Percentiles rank a stretch among this genome's conserved stretches.
phyloP scores from a whole-genome alignment of 1,139 yeast species.

The Hemisphaericaspora xylofermentans region DNA sequence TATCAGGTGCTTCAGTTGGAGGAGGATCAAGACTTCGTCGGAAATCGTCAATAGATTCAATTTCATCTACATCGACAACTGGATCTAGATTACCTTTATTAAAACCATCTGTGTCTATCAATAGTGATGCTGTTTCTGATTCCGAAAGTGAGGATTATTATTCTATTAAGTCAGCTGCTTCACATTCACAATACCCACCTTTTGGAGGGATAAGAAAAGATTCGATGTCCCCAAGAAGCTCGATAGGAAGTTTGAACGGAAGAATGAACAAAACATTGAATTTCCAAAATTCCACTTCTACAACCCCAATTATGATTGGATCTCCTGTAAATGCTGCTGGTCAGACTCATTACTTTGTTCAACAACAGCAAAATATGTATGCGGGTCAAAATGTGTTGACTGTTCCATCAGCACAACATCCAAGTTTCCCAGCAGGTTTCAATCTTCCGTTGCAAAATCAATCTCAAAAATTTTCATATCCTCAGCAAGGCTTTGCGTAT shows the following conservation, averaged over 20 bases:
- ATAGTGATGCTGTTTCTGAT: conserved; percentile 28
- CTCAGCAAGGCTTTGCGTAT: conserved; percentile 1
- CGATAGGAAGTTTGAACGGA: conserved; percentile 47
- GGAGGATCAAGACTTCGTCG: conserved; percentile 6
- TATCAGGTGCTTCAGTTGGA: conserved; percentile 13
- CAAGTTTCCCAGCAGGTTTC: neutral
- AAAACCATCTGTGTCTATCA: conserved; percentile 26
- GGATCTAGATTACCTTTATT: conserved; percentile 33
- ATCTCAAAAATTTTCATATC: conserved; percentile 6
- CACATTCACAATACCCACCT: conserved; percentile 32
- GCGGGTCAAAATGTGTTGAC: neutral
- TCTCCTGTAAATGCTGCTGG: conserved; percentile 6
- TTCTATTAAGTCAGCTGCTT: conserved; percentile 25
- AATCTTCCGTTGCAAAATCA: conserved; percentile 3
- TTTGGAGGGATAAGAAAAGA: conserved; percentile 17
- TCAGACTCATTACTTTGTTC: conserved; percentile 5
- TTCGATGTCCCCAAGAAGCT: conserved; percentile 46
- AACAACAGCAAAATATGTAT: conserved; percentile 5
- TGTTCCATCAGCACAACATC: neutral
- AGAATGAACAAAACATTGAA: conserved; percentile 32
- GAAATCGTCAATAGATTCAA: conserved; percentile 17
- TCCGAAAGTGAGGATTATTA: conserved; percentile 43
- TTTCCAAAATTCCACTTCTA: conserved; percentile 11
- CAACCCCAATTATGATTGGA: conserved; percentile 12
- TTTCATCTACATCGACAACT: conserved; percentile 27